phyloP scores from a whole-genome alignment of 1,284 basidiomycete species.

The Rhodotorula glutinis region DNA sequence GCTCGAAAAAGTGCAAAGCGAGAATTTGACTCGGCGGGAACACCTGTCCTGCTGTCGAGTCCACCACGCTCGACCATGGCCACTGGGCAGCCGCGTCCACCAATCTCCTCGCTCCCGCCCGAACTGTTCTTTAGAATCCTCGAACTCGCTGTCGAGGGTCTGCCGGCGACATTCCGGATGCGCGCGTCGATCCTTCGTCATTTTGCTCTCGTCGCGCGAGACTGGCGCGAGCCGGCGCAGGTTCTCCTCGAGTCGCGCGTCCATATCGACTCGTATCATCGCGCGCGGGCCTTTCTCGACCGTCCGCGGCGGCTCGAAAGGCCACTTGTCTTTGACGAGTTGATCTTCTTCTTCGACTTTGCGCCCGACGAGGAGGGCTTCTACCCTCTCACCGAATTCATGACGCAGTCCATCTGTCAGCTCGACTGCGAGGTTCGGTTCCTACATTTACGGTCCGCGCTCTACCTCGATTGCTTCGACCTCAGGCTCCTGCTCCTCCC shows the following conservation, averaged over 20 bases:
- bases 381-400: slow-evolving; percentile 16
- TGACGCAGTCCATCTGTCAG: slow-evolving; percentile 5
- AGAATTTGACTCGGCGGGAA: too few relatives aligned
- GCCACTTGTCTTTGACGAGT: slow-evolving; percentile 17
- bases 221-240: slow-evolving; percentile 19
- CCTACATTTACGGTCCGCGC: slow-evolving; percentile 14
- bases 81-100: too few relatives aligned
- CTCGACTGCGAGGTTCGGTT: neutral
- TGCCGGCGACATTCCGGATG: slow-evolving; percentile 8
- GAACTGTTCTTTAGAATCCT: slow-evolving; percentile 17
- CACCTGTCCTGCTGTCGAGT: too few relatives aligned
- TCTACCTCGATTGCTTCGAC: slow-evolving; percentile 21
- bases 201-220: slow-evolving; percentile 6
- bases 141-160: slow-evolving; percentile 18
- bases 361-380: slow-evolving; percentile 17
- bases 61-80: too few relatives aligned
- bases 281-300: slow-evolving; percentile 6
- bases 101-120: slow-evolving; percentile 5
- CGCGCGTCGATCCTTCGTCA: slow-evolving; percentile 8
- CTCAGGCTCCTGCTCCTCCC: slow-evolving; percentile 7
- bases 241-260: slow-evolving; percentile 17
- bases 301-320: neutral
- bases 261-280: slow-evolving; percentile 16
- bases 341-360: slow-evolving; percentile 26
- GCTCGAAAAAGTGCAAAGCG: too few relatives aligned